Conservation (phyloP, 2,329 filamentous ascomycete genomes). For the Epichloe glyceriae region DNA sequence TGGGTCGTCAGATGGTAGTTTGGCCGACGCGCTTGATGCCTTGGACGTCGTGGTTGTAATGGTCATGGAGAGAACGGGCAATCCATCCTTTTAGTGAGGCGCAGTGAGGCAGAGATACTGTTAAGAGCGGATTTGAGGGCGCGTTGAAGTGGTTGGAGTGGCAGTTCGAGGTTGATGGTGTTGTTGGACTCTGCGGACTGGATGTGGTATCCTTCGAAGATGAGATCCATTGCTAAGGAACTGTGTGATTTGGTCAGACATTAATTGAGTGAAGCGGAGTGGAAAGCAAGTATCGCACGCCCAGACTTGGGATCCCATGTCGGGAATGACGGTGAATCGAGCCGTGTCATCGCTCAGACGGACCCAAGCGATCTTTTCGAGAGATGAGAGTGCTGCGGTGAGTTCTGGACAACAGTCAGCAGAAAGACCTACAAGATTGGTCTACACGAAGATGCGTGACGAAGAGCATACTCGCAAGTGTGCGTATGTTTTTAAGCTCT, state of each 20-base stretch:
- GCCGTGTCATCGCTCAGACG: slow-evolving; percentile 76
- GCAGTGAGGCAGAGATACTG: slow-evolving; percentile 68
- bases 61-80: slow-evolving; percentile 79
- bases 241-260: slow-evolving; percentile 19
- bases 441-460: neutral
- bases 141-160: slow-evolving; percentile 73
- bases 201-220: slow-evolving; percentile 76
- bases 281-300: slow-evolving; percentile 44
- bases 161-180: slow-evolving; percentile 92
- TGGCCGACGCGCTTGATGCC: slow-evolving; percentile 16
- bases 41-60: slow-evolving; percentile 62
- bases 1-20: slow-evolving; percentile 21
- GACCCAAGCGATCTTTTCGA: slow-evolving; percentile 81
- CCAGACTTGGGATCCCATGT: slow-evolving; percentile 94
- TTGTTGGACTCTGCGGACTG: slow-evolving; percentile 73
- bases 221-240: slow-evolving; percentile 57
- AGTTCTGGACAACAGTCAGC: slow-evolving; percentile 34
- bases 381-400: slow-evolving; percentile 47
- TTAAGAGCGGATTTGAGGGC: slow-evolving; percentile 82
- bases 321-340: slow-evolving; percentile 90
- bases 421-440: neutral
- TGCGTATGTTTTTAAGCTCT: slow-evolving; percentile 51
- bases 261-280: neutral
- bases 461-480: slow-evolving; percentile 43
- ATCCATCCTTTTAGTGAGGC: slow-evolving; percentile 86